Evolutionary conservation across 2,329 filamentous ascomycete species (phyloP).

Genomic region (Talaromyces pinophilus): DNA sequence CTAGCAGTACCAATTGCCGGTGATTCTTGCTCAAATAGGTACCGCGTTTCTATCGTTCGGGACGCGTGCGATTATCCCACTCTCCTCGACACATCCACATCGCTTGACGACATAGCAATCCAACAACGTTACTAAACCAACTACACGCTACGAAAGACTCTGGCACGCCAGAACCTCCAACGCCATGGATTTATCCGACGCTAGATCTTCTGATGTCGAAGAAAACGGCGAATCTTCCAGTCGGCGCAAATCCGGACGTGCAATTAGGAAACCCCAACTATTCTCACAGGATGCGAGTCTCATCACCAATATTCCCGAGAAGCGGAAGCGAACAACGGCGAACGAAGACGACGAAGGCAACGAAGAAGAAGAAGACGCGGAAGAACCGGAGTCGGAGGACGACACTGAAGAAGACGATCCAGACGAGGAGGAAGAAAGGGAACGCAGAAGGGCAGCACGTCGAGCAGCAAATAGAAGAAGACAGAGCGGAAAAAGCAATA

Average conservation of each 20-base stretch:
- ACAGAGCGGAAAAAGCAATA: constrained; percentile 42
- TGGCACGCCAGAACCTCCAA: not conserved
- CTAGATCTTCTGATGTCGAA: constrained; percentile 20
- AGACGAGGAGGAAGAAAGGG: constrained; percentile 54
- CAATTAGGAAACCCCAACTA: constrained; percentile 45
- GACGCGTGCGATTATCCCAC: constrained; percentile 20
- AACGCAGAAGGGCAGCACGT: constrained; percentile 42
- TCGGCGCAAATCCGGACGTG: constrained; percentile 44
- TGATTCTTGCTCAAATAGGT: not conserved
- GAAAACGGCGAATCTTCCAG: constrained; percentile 21
- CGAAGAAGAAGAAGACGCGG: constrained; percentile 32
- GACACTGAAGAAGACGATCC: constrained; percentile 42
- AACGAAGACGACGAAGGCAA: constrained; percentile 38
- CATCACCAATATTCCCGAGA: constrained; percentile 37
- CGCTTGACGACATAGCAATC: not conserved
- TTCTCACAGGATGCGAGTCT: constrained; percentile 42
- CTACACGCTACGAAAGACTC: not conserved
- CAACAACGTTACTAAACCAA: too few species aligned
- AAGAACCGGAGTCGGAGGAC: constrained; percentile 42
- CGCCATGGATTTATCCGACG: constrained; percentile 20
- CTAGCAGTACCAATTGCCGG: not conserved
- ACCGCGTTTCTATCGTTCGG: constrained; percentile 21
- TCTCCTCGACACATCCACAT: constrained; percentile 9
- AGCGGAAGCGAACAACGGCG: constrained; percentile 53
- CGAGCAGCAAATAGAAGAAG: constrained; percentile 35